Base-by-base conservation (phyloP, 352 stramenopile species). In the Pilasporangium apinafurcum region DNA sequence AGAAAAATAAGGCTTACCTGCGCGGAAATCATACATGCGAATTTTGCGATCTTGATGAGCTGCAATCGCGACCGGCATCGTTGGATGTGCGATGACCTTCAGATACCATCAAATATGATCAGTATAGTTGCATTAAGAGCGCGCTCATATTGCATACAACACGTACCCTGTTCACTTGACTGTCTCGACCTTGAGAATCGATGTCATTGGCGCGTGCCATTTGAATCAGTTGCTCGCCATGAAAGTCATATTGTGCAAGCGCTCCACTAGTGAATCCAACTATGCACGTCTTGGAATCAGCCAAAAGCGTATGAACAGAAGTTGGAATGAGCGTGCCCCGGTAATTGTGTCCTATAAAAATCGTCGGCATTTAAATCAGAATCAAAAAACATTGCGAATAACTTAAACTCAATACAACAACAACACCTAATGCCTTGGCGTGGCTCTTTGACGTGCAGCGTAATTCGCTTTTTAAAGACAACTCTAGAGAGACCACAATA, bases 11-110 rank as follows among this genome's bases (percentile, higher is more conserved):
- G 20, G 45, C 45, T 13, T 49, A 82, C 71, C 68, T 56, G 75
- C 76, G 39, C 83, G 83, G 59, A 94, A 77, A 58, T 94, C 83
- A 51, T 92, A 94, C 64, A 94, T 70, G 21, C 83, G 75, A 34
- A 94, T 81, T 54, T 89, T 89, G 21, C 65, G 55, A 48, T 94
- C 83, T 51, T 88, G 75, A 35, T 94, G 83, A 5, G 75, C 83
- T 36, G 73, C 82, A 51, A 94, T 76, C 30, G 77, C 74, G 9
- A 94, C 50, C 5, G 83, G 83, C 79, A 94, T 91, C 4, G 75
- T 92, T 7, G 83, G 83, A 43, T 94, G 83, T 12, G 83, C 67
- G 22, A 68, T 56, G 27, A 87, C 38, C 72, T 82, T 53, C 12
- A 36, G 13, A 16, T 22, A 34, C 8, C 1, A 34, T 12, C 4